Evolutionary conservation across 768 basidiomycete species (phyloP).

Genomic region (Tylopilus intermedius): DNA sequence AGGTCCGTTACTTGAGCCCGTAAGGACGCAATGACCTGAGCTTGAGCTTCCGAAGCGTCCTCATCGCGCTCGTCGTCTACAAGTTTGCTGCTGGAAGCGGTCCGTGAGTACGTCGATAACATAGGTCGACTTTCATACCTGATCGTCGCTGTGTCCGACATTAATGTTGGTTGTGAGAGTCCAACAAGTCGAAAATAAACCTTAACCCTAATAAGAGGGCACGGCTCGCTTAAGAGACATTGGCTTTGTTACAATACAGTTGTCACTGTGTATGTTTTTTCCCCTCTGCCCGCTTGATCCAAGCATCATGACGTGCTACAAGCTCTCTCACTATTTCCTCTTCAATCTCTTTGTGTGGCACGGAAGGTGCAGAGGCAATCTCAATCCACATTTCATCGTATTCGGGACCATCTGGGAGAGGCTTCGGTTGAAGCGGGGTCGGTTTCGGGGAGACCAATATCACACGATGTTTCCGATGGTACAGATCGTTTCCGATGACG

Average conservation of each 20-base stretch:
- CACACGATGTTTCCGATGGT: constrained; percentile 85
- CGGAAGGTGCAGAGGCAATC: constrained; percentile 42
- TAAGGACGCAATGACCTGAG: constrained; percentile 75
- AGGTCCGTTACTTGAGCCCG: constrained; percentile 81
- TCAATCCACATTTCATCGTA: constrained; percentile 63
- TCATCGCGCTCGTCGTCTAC: constrained; percentile 23
- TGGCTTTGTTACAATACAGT: no score
- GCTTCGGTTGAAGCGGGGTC: constrained; percentile 10
- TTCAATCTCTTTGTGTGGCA: constrained; percentile 74
- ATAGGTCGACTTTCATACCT: constrained; percentile 13
- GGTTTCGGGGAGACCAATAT: constrained; percentile 70
- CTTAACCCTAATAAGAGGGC: constrained; percentile 8
- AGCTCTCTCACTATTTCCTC: constrained; percentile 82
- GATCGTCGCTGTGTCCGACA: constrained; percentile 9
- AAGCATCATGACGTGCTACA: constrained; percentile 64
- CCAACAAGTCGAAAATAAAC: constrained; percentile 1
- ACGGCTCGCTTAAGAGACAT: neutral
- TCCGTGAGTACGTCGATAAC: constrained; percentile 5
- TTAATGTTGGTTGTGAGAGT: constrained; percentile 5
- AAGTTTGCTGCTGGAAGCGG: neutral
- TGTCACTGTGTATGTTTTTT: neutral
- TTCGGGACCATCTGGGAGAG: constrained; percentile 18
- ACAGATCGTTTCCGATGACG: constrained; percentile 95
- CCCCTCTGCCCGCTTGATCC: constrained; percentile 41
- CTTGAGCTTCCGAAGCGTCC: constrained; percentile 61